Evolutionary conservation across 805 yeast genomes (phyloP), one percentile per base, ranked within the genome.

Genomic region (Lipomyces spencermartinsiae): DNA sequence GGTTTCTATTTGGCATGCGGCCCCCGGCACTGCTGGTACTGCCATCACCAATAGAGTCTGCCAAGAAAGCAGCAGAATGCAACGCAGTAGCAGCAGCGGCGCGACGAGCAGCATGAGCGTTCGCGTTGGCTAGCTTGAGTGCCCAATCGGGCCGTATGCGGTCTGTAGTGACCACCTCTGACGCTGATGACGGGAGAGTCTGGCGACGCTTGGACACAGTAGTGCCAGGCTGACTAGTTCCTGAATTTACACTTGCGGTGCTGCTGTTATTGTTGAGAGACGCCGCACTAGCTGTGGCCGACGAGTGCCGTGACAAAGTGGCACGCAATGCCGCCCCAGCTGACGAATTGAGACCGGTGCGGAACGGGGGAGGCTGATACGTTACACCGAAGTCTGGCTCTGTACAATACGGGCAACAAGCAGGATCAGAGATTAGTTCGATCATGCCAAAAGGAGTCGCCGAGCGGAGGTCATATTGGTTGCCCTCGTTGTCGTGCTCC

Each of bases 1-100:
- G 62, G n/a, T n/a, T 37, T 29, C 67, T 58, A 37, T 51, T 22
- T 7, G 61, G 19, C n/a, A 25, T 54, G 12, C 58, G 60, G 14
- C 59, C 54, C 14, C 64, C 59, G 29, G 63, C 61, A 22, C 63
- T 43, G 39, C 59, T 14, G 12, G 29, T 34, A 6, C 16, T 53
- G 34, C 59, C 19, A 34, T 55, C 39, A 54, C 49, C 60, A 14
- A 9, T 53, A 9, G 33, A 62, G 39, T 46, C 81, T 16, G 89
- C 81, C 39, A 92, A 76, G 74, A 92, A 84, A 65, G 93, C 92
- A 12, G 96, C 87, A 1, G 97, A 93, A 78, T 94, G 98, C 53
- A 94, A 86, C 0, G 97, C 97, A 43, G 92, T 91, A 0, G 98
- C 98, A 14, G 97, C 92, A 0, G 98, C 98, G 0, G 97, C 89